These are phyloP conservation scores for Termitomyces sp. DNA, from an alignment of 768 basidiomycete genomes.

Conservation along the genomic window DNA sequence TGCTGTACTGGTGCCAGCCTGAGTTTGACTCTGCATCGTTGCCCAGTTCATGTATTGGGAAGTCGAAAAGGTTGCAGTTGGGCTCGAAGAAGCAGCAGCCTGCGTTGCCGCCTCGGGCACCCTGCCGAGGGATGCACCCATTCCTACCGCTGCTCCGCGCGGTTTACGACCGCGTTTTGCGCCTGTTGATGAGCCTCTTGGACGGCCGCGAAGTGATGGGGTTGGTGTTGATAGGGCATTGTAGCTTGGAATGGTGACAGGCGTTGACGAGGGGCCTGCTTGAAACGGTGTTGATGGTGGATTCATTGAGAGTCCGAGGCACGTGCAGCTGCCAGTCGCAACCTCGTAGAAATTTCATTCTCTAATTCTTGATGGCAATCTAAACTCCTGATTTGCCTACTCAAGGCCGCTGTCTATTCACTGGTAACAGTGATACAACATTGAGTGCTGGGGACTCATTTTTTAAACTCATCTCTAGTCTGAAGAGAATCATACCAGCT, in stretches of 20 bases:
- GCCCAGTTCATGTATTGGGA: constrained; percentile 8
- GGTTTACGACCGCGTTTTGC: constrained; percentile 46
- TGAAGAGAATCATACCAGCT: too few species aligned
- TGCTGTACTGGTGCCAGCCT: not conserved
- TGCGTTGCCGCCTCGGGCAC: not conserved
- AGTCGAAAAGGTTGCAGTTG: not conserved
- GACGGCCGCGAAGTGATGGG: constrained; percentile 22
- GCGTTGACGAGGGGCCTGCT: not conserved
- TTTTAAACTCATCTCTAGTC: too few species aligned
- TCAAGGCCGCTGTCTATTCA: too few species aligned
- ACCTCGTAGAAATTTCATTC: too few species aligned
- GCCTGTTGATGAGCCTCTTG: constrained; percentile 23
- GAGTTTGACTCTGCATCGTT: not conserved
- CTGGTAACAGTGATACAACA: too few species aligned
- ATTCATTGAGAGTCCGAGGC: constrained; percentile 5
- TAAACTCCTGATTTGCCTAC: too few species aligned
- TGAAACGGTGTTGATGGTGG: constrained; percentile 8
- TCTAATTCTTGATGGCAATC: too few species aligned
- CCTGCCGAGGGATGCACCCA: constrained; percentile 1
- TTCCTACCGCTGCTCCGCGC: constrained; percentile 24
- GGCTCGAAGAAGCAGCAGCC: not conserved
- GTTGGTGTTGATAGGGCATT: constrained; percentile 5
- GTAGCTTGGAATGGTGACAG: not conserved
- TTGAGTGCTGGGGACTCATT: too few species aligned
- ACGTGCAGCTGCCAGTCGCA: not conserved